phyloP scores from a whole-genome alignment of 2,329 filamentous ascomycete species.

The Fusarium sp. region DNA sequence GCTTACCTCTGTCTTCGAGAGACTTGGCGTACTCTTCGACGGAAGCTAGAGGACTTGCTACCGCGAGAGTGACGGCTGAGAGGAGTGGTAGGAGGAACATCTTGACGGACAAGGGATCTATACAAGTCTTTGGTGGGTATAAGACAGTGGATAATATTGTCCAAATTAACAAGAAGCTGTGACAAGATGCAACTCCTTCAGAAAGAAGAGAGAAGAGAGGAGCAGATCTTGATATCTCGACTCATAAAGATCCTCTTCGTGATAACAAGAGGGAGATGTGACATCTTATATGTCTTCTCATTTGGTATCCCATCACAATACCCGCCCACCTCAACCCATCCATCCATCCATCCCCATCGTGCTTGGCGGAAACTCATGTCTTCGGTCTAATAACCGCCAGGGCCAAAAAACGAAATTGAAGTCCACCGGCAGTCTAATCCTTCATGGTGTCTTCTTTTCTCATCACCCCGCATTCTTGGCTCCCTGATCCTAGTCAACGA shows the following conservation, averaged over 20 bases:
- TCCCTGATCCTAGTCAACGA: conserved; percentile 25
- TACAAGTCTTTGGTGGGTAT: neutral
- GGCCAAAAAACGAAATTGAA: conserved; percentile 19
- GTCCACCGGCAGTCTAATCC: conserved; percentile 9
- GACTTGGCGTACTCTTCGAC: conserved; percentile 47
- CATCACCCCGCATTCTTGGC: conserved; percentile 38
- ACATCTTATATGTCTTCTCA: conserved; percentile 29
- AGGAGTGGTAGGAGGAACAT: conserved; percentile 50
- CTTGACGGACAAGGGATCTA: conserved; percentile 5
- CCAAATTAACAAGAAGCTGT: neutral
- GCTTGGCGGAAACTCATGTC: conserved; percentile 19
- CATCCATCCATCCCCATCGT: conserved; percentile 12
- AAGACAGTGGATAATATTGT: neutral
- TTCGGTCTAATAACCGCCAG: conserved; percentile 28
- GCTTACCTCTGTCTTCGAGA: conserved; percentile 56
- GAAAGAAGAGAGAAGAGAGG: conserved; percentile 7
- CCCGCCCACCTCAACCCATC: conserved; percentile 17
- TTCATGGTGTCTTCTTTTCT: conserved; percentile 11
- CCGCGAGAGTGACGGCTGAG: conserved; percentile 47
- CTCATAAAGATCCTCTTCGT: conserved; percentile 16
- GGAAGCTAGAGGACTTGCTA: conserved; percentile 47
- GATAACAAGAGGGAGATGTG: conserved; percentile 15
- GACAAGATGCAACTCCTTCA: conserved; percentile 16
- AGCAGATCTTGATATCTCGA: conserved; percentile 29
- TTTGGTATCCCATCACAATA: conserved; percentile 26